Base-by-base conservation (phyloP, 2,329 filamentous ascomycete species). In the Aspergillus phoenicis region DNA sequence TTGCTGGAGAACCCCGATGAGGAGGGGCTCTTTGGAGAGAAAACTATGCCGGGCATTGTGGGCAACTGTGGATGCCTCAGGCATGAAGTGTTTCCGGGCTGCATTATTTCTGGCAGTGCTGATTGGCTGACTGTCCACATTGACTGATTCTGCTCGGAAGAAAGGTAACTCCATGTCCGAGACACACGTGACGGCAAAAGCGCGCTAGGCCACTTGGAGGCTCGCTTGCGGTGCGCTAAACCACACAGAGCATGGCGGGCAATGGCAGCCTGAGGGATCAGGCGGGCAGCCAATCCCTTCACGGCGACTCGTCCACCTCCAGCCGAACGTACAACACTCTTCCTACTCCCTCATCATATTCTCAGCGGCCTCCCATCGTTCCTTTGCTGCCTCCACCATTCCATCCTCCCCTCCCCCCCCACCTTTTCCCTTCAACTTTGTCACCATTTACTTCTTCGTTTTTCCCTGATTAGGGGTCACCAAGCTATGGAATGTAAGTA, bases 401-500 rank as follows among this genome's bases (percentile, higher is more conserved):
- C 64, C 63, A 64, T 62, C 64, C 56, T 59, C 58, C 60, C 61
- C 55, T 62, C 60, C 61, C 61, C 64, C 60, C 62, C 61, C 62
- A 61, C 57, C 60, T 59, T 53, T 63, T 61, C 48, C 49, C 60
- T 66, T 69, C 67, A 64, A 49, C 62, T 64, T 68, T 67, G 68
- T 66, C 67, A 70, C 70, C 66, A 74, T 76, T 76, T 67, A 66
- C 70, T 69, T 61, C 64, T 65, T 68, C 64, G 68, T 64, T 64
- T 61, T 61, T 67, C 71, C 71, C 73, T 68, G 58, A 66, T 69
- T 74, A 74, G 79, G 81, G 81, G 79, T 80, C 77, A 80, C 78
- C 79, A 76, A 77, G 79, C 74, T 78, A 86, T 87, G 84, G 83
- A 85, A 79, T 83, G 85, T 86, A 77, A 84, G 83, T 85, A 70